These are phyloP conservation scores for Metschnikowia henanensis DNA, from an alignment of 805 yeast genomes.

Conservation along the genomic window DNA sequence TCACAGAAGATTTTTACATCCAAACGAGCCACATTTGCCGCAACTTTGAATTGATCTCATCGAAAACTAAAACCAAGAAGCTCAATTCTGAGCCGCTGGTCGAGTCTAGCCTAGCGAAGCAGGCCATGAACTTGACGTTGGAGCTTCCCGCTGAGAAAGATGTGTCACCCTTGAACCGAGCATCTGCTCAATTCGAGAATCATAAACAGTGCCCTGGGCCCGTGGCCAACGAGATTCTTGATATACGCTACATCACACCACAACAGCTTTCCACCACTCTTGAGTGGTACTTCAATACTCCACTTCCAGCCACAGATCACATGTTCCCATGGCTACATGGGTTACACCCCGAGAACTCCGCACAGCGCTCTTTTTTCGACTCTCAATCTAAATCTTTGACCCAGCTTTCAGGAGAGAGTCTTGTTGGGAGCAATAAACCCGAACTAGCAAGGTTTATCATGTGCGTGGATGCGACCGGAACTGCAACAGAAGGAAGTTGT, in stretches of 20 bases:
- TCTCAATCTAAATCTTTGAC: slow-evolving; percentile 10
- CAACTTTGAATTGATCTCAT: slow-evolving; percentile 35
- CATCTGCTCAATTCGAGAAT: slow-evolving; percentile 15
- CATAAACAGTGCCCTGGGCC: slow-evolving; percentile 1
- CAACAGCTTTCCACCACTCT: slow-evolving; percentile 22
- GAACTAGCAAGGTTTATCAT: slow-evolving; percentile 36
- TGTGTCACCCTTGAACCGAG: slow-evolving; percentile 22
- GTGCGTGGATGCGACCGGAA: slow-evolving; percentile 26
- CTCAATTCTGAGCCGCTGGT: slow-evolving; percentile 20
- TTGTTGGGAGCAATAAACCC: slow-evolving; percentile 21
- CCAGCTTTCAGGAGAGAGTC: no score
- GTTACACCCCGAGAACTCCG: slow-evolving; percentile 53
- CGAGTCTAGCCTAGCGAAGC: slow-evolving; percentile 7
- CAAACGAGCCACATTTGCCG: slow-evolving; percentile 23
- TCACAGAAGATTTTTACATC: slow-evolving; percentile 3
- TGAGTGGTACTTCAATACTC: slow-evolving; percentile 38
- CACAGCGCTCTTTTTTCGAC: slow-evolving; percentile 50
- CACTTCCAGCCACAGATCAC: slow-evolving; percentile 57
- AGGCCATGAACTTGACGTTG: slow-evolving; percentile 4
- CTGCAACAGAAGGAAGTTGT: not conserved
- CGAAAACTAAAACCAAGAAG: slow-evolving; percentile 41
- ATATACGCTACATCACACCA: slow-evolving; percentile 9
- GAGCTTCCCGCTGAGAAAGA: slow-evolving; percentile 8
- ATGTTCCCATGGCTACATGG: slow-evolving; percentile 96
- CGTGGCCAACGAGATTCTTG: slow-evolving; percentile 1